Percentiles rank a stretch among this genome's conserved stretches.
Evolutionary conservation across 2,329 filamentous ascomycete genomes (phyloP).

Genomic region (Sporothrix phasma): DNA sequence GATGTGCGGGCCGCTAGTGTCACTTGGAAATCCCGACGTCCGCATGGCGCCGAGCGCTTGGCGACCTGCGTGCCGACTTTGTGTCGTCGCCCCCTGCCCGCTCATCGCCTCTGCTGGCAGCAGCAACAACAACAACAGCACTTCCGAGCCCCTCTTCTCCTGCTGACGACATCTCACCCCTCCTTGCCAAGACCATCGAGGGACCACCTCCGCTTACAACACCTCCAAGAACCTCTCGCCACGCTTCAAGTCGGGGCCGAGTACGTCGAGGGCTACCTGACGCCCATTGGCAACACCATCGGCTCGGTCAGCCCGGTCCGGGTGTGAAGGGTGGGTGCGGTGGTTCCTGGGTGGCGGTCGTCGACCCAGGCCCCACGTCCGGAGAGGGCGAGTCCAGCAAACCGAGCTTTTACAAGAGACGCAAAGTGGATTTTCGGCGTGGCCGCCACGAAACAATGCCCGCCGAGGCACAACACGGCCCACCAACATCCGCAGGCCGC

Average conservation of each 20-base stretch:
- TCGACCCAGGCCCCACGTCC: constrained; percentile 27
- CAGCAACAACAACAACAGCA: constrained; percentile 26
- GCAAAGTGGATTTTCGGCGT: constrained; percentile 39
- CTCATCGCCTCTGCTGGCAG: constrained; percentile 32
- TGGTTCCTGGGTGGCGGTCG: constrained; percentile 63
- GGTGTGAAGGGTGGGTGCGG: constrained; percentile 81
- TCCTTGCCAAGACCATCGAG: constrained; percentile 76
- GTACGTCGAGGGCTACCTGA: constrained; percentile 80
- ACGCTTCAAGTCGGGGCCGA: constrained; percentile 78
- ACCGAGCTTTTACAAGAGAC: constrained; percentile 45
- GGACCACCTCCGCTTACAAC: constrained; percentile 75
- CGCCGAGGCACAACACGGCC: not conserved
- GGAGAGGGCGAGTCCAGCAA: constrained; percentile 36
- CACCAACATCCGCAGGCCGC: not conserved
- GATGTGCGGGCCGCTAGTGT: constrained; percentile 41
- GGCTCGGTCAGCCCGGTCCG: constrained; percentile 69
- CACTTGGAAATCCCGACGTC: constrained; percentile 56
- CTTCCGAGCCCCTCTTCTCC: constrained; percentile 69
- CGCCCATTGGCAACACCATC: constrained; percentile 77
- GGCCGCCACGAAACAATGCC: not conserved
- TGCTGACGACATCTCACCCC: constrained; percentile 83
- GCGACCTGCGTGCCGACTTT: constrained; percentile 59
- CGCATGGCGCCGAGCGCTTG: constrained; percentile 65
- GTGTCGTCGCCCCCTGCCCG: constrained; percentile 51
- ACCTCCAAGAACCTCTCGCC: constrained; percentile 86